These are phyloP conservation scores for Hordeum pubiflorum DNA, from an alignment of 202 grass and related monocot species.

Conservation along the genomic window DNA sequence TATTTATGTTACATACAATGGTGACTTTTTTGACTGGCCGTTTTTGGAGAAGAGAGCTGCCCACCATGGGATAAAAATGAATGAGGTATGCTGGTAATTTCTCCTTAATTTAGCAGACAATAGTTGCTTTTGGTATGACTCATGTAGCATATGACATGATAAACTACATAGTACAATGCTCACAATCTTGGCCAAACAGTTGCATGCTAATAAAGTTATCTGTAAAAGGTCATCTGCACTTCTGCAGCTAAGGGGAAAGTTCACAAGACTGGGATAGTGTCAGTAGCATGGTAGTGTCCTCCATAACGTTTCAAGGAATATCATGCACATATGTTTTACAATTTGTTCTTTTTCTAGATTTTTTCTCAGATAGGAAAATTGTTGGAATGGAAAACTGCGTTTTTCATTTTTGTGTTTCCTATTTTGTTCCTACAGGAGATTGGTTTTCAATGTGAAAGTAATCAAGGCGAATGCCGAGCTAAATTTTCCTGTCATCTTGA, in stretches of 20 bases:
- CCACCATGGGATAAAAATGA: conserved; percentile 86
- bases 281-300: not conserved
- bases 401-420: conserved; percentile 11
- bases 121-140: not conserved
- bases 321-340: not conserved
- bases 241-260: conserved; percentile 8
- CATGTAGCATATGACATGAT: conserved; percentile 1
- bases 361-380: not conserved
- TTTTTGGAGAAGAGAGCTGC: conserved; percentile 96
- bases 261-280: not conserved
- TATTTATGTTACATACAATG: conserved; percentile 97
- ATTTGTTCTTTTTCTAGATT: conserved; percentile 10
- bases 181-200: conserved; percentile 13
- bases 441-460: conserved; percentile 82
- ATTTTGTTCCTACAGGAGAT: conserved; percentile 68
- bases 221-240: not conserved
- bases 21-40: conserved; percentile 98
- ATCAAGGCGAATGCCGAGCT: conserved; percentile 88
- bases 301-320: not conserved
- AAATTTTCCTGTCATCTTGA: conserved; percentile 99
- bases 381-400: not conserved
- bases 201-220: not conserved
- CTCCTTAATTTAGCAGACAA: not conserved
- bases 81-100: conserved; percentile 44
- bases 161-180: not conserved